phyloP scores from a whole-genome alignment of 768 basidiomycete genomes.

The Lactarius tabidus region DNA sequence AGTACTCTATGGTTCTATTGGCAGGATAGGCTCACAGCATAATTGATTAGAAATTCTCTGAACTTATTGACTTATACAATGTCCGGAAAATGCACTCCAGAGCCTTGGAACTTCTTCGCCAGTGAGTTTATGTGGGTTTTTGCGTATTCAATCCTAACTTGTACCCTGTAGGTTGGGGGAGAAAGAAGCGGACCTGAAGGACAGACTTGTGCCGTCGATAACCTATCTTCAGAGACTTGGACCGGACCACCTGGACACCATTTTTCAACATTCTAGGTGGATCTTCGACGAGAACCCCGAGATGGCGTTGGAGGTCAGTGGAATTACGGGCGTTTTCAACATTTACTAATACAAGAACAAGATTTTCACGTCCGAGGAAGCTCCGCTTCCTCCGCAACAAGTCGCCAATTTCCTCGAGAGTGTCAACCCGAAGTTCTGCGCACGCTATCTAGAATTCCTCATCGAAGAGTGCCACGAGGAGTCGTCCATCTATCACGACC shows the following conservation, averaged over 20 bases:
- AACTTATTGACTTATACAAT: constrained; percentile 87
- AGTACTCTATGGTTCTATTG: constrained; percentile 22
- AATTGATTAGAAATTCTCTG: constrained; percentile 72
- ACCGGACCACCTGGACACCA: constrained; percentile 71
- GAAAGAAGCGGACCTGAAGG: constrained; percentile 69
- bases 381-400: constrained; percentile 73
- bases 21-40: background rate
- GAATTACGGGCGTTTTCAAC: background rate
- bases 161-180: constrained; percentile 59
- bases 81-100: constrained; percentile 95
- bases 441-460: constrained; percentile 81
- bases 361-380: constrained; percentile 96
- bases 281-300: constrained; percentile 69
- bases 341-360: constrained; percentile 31
- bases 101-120: constrained; percentile 76
- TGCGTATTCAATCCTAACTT: background rate
- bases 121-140: constrained; percentile 50
- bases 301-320: constrained; percentile 69
- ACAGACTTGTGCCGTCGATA: constrained; percentile 80
- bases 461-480: constrained; percentile 71
- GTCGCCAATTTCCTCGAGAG: constrained; percentile 78
- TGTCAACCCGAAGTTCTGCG: constrained; percentile 63
- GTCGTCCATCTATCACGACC: constrained; percentile 72
- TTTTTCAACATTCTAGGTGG: constrained; percentile 83
- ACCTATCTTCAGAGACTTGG: constrained; percentile 89